A percentile compares a stretch with the other conserved stretches of the same genome.
Evolutionary conservation across 345 rosid genomes (phyloP).

Genomic region (Salix exigua): DNA sequence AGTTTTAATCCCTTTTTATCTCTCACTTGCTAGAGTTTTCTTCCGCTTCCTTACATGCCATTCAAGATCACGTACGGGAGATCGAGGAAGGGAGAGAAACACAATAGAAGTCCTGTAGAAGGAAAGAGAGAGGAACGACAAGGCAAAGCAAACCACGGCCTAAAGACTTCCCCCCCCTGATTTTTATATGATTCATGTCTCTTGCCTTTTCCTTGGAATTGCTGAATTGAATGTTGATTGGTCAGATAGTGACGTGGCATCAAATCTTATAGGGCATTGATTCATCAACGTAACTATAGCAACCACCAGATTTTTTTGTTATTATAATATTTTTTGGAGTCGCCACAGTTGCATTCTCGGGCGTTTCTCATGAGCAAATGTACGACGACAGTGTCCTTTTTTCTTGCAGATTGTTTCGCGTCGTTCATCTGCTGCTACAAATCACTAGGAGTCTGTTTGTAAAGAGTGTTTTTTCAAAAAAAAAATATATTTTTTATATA

Average conservation of each 20-base stretch:
- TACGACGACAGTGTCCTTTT: not conserved
- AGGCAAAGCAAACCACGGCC: not conserved
- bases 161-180: not conserved
- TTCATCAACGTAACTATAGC: not conserved
- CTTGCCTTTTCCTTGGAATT: not conserved
- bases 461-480: no score
- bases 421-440: not conserved
- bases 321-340: not conserved
- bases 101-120: not conserved
- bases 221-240: conserved; percentile 1
- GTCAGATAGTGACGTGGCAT: not conserved
- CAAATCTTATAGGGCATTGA: not conserved
- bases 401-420: not conserved
- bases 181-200: not conserved
- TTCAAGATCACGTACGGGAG: not conserved
- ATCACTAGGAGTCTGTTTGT: no score
- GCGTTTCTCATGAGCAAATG: not conserved
- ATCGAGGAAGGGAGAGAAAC: not conserved
- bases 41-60: not conserved
- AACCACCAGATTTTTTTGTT: not conserved
- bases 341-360: not conserved
- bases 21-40: not conserved
- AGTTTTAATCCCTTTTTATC: not conserved
- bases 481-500: no score
- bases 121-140: not conserved